A percentile compares a stretch with the other conserved stretches of the same genome.
phyloP scores from a whole-genome alignment of 257 asterid genomes.

The Voacanga thouarsii region DNA sequence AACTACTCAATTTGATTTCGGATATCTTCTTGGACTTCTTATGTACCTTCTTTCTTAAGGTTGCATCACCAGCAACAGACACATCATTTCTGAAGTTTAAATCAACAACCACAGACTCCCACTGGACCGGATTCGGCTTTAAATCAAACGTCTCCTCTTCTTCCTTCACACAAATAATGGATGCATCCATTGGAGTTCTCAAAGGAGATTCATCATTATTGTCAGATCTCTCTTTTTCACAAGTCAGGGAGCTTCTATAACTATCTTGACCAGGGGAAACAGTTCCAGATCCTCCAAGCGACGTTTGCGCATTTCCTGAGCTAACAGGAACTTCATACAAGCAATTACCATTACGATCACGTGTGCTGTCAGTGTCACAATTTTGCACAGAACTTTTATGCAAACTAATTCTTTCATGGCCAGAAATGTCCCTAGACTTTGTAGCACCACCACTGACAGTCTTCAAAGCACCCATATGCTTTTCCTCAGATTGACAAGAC shows the following conservation, averaged over 20 bases:
- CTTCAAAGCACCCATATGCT: conserved; percentile 14
- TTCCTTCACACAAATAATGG: conserved; percentile 15
- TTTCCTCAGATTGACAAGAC: conserved; percentile 22
- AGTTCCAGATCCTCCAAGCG: conserved; percentile 38
- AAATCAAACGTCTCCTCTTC: conserved; percentile 22
- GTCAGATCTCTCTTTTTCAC: conserved; percentile 36
- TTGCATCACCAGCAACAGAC: conserved; percentile 12
- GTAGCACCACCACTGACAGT: conserved; percentile 34
- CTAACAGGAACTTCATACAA: conserved; percentile 66
- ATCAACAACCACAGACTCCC: conserved; percentile 7
- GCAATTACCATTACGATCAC: conserved; percentile 35
- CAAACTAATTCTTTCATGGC: conserved; percentile 33
- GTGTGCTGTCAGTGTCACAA: conserved; percentile 42
- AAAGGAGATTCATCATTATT: conserved; percentile 16
- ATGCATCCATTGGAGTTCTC: conserved; percentile 9
- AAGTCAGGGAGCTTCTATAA: conserved; percentile 41
- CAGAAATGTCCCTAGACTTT: conserved; percentile 45
- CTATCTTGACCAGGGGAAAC: conserved; percentile 43
- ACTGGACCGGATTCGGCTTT: conserved; percentile 4
- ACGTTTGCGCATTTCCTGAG: conserved; percentile 39
- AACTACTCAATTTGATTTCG: conserved; percentile 48
- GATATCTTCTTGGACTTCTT: conserved; percentile 69
- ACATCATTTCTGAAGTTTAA: conserved; percentile 15
- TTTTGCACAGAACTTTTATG: conserved; percentile 29
- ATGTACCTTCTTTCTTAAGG: conserved; percentile 34